Percentiles rank a stretch among this genome's conserved stretches.
These are phyloP conservation scores for Coix lacrymajobi DNA, from an alignment of 176 grass and related monocot species.

Conservation along the genomic window DNA sequence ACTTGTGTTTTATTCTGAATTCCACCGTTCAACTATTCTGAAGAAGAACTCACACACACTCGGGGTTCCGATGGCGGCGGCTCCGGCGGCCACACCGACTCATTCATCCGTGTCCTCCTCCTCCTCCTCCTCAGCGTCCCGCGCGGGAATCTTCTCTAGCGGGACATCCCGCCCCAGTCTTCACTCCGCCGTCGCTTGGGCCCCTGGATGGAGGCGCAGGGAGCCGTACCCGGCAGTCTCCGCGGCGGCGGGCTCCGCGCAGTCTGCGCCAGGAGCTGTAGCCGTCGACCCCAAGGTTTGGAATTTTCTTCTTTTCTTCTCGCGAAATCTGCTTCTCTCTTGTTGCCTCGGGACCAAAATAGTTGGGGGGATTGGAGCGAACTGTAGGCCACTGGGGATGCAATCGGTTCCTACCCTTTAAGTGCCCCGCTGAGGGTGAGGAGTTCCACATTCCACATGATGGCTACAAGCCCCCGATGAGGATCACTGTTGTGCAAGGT, in stretches of 20 bases:
- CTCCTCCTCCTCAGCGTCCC: neutral
- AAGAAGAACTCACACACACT: too few relatives aligned
- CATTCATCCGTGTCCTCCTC: neutral
- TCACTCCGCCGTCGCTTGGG: neutral
- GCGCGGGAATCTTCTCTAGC: neutral
- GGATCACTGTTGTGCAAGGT: too few relatives aligned
- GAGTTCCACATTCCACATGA: too few relatives aligned
- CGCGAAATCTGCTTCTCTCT: neutral
- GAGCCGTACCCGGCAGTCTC: neutral
- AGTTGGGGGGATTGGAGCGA: neutral
- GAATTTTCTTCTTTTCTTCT: neutral
- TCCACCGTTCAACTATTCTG: too few relatives aligned
- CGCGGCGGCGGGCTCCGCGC: neutral
- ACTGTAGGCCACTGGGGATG: neutral
- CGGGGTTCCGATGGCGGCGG: conserved; percentile 23
- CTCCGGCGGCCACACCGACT: neutral
- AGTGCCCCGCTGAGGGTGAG: too few relatives aligned
- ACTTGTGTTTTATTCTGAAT: too few relatives aligned
- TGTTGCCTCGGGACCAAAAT: neutral
- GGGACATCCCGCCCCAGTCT: neutral
- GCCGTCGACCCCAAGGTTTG: conserved; percentile 23
- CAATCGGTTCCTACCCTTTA: too few relatives aligned
- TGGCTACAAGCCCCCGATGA: too few relatives aligned
- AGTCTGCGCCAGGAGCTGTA: neutral
- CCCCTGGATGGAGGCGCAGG: conserved; percentile 18